phyloP scores from a whole-genome alignment of 139 green algal species.

The Chloropicon primus region DNA sequence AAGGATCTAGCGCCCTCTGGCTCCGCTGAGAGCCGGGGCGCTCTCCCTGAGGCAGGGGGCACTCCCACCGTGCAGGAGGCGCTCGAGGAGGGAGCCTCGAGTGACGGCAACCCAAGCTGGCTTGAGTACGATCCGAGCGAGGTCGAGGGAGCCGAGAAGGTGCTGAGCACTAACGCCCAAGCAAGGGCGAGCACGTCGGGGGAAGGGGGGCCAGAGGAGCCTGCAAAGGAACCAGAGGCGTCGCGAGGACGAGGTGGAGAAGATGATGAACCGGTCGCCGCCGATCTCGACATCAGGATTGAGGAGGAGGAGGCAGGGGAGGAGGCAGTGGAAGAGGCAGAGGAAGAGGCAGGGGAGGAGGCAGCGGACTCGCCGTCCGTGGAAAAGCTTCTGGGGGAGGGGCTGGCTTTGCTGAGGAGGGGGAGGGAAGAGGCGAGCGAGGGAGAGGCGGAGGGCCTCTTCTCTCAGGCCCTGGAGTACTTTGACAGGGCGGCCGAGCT shows the following conservation, averaged over 20 bases:
- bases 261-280: too few relatives aligned
- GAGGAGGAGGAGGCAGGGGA: not conserved
- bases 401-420: not conserved
- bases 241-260: too few relatives aligned
- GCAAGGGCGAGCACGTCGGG: too few relatives aligned
- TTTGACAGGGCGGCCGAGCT: not conserved
- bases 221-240: too few relatives aligned
- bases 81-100: not conserved
- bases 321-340: not conserved
- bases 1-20: not conserved
- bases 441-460: not conserved
- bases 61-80: not conserved
- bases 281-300: too few relatives aligned
- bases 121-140: not conserved
- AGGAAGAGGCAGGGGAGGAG: not conserved
- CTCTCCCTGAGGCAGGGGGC: too few relatives aligned
- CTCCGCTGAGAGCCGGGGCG: too few relatives aligned
- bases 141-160: too few relatives aligned
- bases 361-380: too few relatives aligned
- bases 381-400: not conserved
- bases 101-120: not conserved
- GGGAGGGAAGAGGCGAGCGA: not conserved
- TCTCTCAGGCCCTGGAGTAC: not conserved
- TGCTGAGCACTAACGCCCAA: too few relatives aligned
- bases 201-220: too few relatives aligned